Evolutionary conservation across 768 basidiomycete genomes (phyloP).

Genomic region (Lactarius indigo): DNA sequence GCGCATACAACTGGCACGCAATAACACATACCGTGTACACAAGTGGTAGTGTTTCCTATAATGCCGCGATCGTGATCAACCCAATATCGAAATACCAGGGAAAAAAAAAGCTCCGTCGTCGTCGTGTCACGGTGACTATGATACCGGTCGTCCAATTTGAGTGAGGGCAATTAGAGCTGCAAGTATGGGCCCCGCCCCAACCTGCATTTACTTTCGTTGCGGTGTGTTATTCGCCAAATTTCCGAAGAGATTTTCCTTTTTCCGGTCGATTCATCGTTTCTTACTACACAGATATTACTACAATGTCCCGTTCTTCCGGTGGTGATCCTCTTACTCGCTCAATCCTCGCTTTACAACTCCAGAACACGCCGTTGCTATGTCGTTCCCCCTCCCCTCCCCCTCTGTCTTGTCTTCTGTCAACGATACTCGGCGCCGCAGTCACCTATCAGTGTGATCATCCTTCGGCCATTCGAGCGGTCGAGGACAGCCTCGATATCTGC

Average conservation of each 20-base stretch:
- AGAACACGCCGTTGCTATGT: no score
- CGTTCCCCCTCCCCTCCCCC: no score
- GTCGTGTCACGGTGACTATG: no score
- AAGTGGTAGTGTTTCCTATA: conserved; percentile 1
- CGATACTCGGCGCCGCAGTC: conserved; percentile 88
- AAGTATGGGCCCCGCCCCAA: no score
- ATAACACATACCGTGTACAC: neutral
- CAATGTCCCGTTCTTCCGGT: no score
- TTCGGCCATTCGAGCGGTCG: conserved; percentile 54
- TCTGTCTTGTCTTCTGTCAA: neutral
- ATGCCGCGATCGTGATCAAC: neutral
- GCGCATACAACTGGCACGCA: neutral
- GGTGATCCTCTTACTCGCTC: no score
- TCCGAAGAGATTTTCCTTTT: neutral
- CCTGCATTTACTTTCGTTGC: no score
- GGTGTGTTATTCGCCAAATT: no score
- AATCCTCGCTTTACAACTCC: no score
- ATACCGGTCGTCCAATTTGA: neutral
- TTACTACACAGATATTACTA: neutral
- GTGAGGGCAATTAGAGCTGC: neutral
- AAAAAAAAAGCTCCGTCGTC: neutral
- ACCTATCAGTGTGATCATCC: conserved; percentile 64
- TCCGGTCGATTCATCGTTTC: neutral
- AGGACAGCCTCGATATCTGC: conserved; percentile 62
- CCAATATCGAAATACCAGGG: conserved; percentile 1